A percentile compares a stretch with the other conserved stretches of the same genome.
Evolutionary conservation across 768 basidiomycete genomes (phyloP).

Genomic region (Lactarius hengduanensis): DNA sequence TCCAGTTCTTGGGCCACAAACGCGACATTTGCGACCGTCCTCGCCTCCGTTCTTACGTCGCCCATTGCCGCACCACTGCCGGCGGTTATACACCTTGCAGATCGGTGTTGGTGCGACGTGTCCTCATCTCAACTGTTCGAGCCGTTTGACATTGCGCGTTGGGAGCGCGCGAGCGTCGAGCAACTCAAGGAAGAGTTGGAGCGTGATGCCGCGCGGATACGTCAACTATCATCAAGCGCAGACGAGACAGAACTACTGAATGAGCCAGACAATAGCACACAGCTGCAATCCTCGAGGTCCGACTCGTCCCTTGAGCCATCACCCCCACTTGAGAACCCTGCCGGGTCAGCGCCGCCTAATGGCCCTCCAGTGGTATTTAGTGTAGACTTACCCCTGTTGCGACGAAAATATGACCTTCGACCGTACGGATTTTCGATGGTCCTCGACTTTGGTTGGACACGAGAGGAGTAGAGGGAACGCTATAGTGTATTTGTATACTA

Average conservation of each 20-base stretch:
- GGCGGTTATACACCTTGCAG: conserved; percentile 59
- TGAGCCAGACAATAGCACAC: not conserved
- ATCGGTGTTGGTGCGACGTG: conserved; percentile 88
- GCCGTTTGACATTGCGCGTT: conserved; percentile 71
- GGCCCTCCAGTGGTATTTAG: conserved; percentile 14
- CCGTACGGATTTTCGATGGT: conserved; percentile 70
- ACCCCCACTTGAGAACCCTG: not conserved
- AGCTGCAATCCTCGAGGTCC: not conserved
- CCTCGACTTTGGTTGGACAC: conserved; percentile 72
- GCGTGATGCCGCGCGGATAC: conserved; percentile 37
- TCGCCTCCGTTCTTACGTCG: conserved; percentile 44
- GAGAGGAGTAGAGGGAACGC: conserved; percentile 8
- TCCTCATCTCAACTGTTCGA: conserved; percentile 64
- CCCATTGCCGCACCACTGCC: conserved; percentile 46
- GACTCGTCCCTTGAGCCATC: too few species aligned
- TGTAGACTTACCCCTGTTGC: conserved; percentile 14
- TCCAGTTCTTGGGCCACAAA: conserved; percentile 67
- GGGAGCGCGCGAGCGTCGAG: conserved; percentile 68
- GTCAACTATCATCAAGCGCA: conserved; percentile 24
- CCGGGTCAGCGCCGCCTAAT: not conserved
- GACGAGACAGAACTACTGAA: conserved; percentile 6
- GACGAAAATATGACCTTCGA: conserved; percentile 65
- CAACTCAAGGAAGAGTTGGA: conserved; percentile 42
- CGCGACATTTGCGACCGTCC: conserved; percentile 68
- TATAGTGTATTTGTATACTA: conserved; percentile 10